phyloP scores from a whole-genome alignment of 2,329 filamentous ascomycete genomes.

The Ophiocordyceps camponoti-leonardi region DNA sequence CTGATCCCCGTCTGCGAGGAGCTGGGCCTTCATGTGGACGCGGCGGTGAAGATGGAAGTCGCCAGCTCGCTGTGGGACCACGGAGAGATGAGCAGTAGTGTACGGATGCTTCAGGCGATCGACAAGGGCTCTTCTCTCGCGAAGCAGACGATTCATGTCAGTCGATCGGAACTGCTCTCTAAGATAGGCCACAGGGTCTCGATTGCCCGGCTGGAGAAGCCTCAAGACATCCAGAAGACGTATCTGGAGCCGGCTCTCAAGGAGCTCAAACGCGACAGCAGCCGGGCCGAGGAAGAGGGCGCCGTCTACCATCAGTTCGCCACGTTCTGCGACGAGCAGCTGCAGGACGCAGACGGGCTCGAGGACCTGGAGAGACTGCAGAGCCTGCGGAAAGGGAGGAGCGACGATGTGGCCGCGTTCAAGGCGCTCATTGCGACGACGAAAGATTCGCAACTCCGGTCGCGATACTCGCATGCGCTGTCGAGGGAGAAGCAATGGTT shows the following conservation, averaged over 20 bases:
- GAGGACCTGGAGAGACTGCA: conserved; percentile 73
- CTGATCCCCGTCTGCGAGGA: conserved; percentile 53
- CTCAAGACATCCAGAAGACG: conserved; percentile 72
- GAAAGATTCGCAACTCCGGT: conserved; percentile 33
- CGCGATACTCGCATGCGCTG: conserved; percentile 41
- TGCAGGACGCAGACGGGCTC: conserved; percentile 69
- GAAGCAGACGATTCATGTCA: conserved; percentile 55
- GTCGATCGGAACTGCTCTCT: conserved; percentile 63
- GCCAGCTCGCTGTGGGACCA: conserved; percentile 90
- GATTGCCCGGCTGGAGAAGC: conserved; percentile 76
- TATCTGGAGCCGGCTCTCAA: conserved; percentile 75
- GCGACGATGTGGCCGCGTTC: conserved; percentile 61
- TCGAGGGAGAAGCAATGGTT: conserved; percentile 74
- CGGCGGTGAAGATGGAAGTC: conserved; percentile 61
- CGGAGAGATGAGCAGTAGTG: conserved; percentile 76
- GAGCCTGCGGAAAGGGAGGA: conserved; percentile 63
- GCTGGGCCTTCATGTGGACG: conserved; percentile 61
- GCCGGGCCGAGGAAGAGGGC: conserved; percentile 54
- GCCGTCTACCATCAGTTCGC: conserved; percentile 92
- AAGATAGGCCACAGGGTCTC: conserved; percentile 81
- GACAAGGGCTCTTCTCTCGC: conserved; percentile 40
- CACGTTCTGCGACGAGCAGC: conserved; percentile 82
- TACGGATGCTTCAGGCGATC: conserved; percentile 69
- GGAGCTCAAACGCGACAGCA: conserved; percentile 52
- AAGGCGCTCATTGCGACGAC: conserved; percentile 38